Base-by-base conservation (phyloP, 2,329 filamentous ascomycete species). In the Purpureocillium takamizusanense region DNA sequence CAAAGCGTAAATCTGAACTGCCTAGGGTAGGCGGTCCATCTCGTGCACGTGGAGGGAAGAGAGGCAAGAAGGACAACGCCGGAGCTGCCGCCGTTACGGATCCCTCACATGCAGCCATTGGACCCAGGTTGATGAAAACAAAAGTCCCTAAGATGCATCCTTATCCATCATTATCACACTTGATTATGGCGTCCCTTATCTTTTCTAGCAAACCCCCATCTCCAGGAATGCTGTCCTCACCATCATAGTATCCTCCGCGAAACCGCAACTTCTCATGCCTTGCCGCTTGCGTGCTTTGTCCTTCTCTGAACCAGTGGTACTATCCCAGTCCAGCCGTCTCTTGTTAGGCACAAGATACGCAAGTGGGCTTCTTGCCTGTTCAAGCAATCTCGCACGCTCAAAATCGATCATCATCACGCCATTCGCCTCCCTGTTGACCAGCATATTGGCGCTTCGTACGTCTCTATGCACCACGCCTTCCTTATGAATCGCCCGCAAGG, bases 341-440 rank as follows among this genome's bases (percentile, higher is more conserved):
- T 51, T 54, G 18, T 50, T 53, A 18, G 41, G 51, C 32, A 52
- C 45, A n/a, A 51, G 17, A 34, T 45, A 44, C 38, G 38, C 39
- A 17, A 51, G 40, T 14, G 44, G 40, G 36, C 30, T 45, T 13
- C 45, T 43, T 32, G 40, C 40, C 2, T 15, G 39, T 16, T 46
- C 34, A 8, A 53, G 27, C 13, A 56, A 39, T n/a, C 35, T 31
- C 14, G 53, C 46, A 28, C 51, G 42, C 38, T 60, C 48, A 42
- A 61, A 60, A 41, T 60, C 51, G 18, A 59, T 55, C 1, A 60
- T 40, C 41, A 60, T 54, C 11, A 58, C 39, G 11, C 45, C 27
- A 7, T 42, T 39, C 1, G 46, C 50, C 41, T 51, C 45, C 1
- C 23, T 18, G 37, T 56, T 51, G 2, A 46, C 44, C 28, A 61